Percentiles rank a stretch among this genome's conserved stretches.
Conservation (phyloP, 2,329 filamentous ascomycete genomes). For the Nothophoma quercina region DNA sequence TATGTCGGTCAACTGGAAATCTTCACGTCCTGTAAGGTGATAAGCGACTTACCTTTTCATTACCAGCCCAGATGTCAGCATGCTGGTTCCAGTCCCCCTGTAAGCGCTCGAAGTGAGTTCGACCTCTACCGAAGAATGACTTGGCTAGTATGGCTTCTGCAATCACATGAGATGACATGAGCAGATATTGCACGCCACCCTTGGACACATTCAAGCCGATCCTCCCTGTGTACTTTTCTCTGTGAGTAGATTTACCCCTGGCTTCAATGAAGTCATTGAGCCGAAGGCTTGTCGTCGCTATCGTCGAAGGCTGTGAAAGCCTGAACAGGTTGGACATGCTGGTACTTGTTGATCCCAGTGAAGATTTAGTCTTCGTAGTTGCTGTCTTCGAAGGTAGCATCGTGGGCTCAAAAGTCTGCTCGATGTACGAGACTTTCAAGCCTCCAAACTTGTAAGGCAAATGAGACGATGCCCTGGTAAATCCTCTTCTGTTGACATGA, state of each 20-base stretch:
- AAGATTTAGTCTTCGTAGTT: too few species aligned
- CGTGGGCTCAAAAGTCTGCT: background rate
- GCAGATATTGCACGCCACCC: slow-evolving; percentile 15
- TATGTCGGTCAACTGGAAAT: too few species aligned
- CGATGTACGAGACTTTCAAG: background rate
- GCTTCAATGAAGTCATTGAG: slow-evolving; percentile 34
- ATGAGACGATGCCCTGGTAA: background rate
- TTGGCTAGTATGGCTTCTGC: slow-evolving; percentile 29
- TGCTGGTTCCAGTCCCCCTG: slow-evolving; percentile 30
- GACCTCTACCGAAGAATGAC: slow-evolving; percentile 18
- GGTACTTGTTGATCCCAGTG: too few species aligned
- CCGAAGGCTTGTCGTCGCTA: background rate
- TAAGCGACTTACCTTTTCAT: slow-evolving; percentile 23
- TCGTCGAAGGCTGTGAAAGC: too few species aligned
- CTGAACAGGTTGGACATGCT: too few species aligned
- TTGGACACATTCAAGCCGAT: slow-evolving; percentile 25
- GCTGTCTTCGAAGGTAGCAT: background rate
- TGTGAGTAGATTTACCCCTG: slow-evolving; percentile 14
- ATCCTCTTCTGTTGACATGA: too few species aligned
- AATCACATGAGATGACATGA: slow-evolving; percentile 34
- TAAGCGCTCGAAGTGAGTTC: slow-evolving; percentile 14
- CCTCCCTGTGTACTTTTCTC: slow-evolving; percentile 24
- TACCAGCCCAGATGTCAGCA: slow-evolving; percentile 28
- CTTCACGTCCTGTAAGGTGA: background rate
- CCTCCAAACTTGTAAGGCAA: background rate